Evolutionary conservation across 2,329 filamentous ascomycete genomes (phyloP), one percentile per base, ranked within the genome.

Genomic region (Exophiala oligosperma): DNA sequence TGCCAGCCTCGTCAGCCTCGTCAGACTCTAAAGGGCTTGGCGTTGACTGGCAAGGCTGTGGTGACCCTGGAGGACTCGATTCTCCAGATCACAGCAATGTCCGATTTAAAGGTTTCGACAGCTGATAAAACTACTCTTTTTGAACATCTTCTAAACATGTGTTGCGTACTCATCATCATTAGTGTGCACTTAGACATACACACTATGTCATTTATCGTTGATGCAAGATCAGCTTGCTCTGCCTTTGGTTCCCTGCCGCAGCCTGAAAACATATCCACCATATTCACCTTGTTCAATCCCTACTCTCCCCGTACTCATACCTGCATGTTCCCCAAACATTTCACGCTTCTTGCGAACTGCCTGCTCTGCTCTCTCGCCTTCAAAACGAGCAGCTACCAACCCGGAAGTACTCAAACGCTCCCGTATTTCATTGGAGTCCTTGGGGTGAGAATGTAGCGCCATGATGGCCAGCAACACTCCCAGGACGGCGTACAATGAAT

Each of bases 311-410:
- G 38, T 41, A 41, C 21, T 23, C 8, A 41, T 21, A 23, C 38
- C 38, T 41, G 14, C 38, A 9, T 41, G 17, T 9, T 41, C 38
- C 2, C n/a, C 38, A 23, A 41, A 41, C 38, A 41, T 41, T 23
- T 41, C 38, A 17, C 38, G 38, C 38, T 41, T 41, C n/a, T 41
- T 41, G 38, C 21, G 5, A 85, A 79, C 21, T 43, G 49, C 11
- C 46, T 24, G 12, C 91, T 93, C 70, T 49, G 28, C 46, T 21
- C 28, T 41, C 21, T 41, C 38, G 38, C 38, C 38, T 23, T 41
- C 38, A 23, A 41, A 41, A 9, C n/a, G 12, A 9, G 52, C 52
- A 14, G 52, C 52, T 2, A 54, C 52, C 29, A 54, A 17, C 7
- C 52, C 52, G 5, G 52, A 43, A 5, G 38, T 29, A 47, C 43